Evolutionary conservation across 2,329 filamentous ascomycete species (phyloP).

Genomic region (Bipolaris bicolor): DNA sequence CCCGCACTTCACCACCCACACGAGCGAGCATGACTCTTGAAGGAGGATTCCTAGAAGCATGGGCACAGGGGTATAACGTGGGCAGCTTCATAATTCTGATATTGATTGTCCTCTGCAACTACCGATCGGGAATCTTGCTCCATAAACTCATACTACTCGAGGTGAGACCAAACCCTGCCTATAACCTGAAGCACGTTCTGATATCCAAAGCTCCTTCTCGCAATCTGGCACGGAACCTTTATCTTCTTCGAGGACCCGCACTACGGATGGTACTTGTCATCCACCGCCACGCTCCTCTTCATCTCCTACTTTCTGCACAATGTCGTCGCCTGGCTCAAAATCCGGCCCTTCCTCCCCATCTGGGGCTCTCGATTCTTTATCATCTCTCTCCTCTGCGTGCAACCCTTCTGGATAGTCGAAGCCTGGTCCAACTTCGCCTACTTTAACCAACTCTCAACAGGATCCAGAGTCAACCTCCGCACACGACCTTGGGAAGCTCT

Average conservation of each 20-base stretch:
- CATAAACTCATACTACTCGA: slow-evolving; percentile 47
- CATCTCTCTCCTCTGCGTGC: slow-evolving; percentile 37
- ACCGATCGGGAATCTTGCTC: slow-evolving; percentile 40
- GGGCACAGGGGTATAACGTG: slow-evolving; percentile 48
- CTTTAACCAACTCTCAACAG: slow-evolving; percentile 37
- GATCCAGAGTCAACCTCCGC: slow-evolving; percentile 35
- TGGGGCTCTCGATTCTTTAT: slow-evolving; percentile 47
- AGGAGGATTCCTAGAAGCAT: slow-evolving; percentile 43
- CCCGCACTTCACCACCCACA: slow-evolving; percentile 37
- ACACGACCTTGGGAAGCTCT: slow-evolving; percentile 45
- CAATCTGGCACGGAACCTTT: slow-evolving; percentile 46
- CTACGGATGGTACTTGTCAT: slow-evolving; percentile 45
- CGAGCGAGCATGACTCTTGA: slow-evolving; percentile 33
- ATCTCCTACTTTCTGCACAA: slow-evolving; percentile 47
- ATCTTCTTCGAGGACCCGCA: slow-evolving; percentile 41
- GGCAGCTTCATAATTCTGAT: slow-evolving; percentile 44
- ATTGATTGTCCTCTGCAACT: slow-evolving; percentile 47
- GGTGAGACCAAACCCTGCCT: slow-evolving; percentile 14
- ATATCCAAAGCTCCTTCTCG: slow-evolving; percentile 40
- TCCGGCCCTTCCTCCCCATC: slow-evolving; percentile 40
- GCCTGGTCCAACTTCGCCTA: slow-evolving; percentile 47
- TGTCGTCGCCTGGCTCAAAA: slow-evolving; percentile 46
- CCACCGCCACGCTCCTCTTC: slow-evolving; percentile 44
- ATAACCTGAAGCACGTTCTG: slow-evolving; percentile 2
- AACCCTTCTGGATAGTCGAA: slow-evolving; percentile 46